Percentiles rank a stretch among this genome's conserved stretches.
Evolutionary conservation across 352 stramenopile genomes (phyloP).

Genomic region (Globisporangium cylindrosporum): DNA sequence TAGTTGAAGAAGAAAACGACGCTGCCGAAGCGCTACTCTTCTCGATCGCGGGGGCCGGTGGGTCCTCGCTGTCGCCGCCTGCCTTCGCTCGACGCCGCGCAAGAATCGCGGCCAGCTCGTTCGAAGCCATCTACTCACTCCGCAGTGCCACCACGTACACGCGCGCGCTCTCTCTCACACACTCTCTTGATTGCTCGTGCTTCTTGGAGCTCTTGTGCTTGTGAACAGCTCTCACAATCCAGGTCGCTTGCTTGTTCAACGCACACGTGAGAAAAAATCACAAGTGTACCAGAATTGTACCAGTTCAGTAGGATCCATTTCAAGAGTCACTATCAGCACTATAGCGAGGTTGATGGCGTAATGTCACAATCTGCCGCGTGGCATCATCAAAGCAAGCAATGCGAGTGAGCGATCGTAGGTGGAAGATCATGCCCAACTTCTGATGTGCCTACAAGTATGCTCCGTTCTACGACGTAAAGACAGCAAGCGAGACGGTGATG

Average conservation of each 20-base stretch:
- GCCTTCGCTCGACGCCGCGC: conserved; percentile 72
- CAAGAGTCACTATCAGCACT: not conserved
- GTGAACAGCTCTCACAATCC: no score
- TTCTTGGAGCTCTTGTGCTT: not conserved
- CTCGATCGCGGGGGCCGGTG: conserved; percentile 29
- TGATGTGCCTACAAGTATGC: no score
- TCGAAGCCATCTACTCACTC: conserved; percentile 53
- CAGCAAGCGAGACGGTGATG: no score
- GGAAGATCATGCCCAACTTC: no score
- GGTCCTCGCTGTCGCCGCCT: conserved; percentile 34
- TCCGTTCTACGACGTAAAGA: no score
- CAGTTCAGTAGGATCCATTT: not conserved
- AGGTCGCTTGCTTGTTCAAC: conserved; percentile 1
- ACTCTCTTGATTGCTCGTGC: not conserved
- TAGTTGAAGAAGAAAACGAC: conserved; percentile 21
- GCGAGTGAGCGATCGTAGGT: not conserved
- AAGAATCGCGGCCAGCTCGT: conserved; percentile 81
- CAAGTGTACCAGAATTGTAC: not conserved
- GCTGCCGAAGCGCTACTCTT: conserved; percentile 17
- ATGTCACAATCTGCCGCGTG: conserved; percentile 1
- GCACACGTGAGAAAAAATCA: conserved; percentile 3
- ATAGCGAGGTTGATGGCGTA: not conserved
- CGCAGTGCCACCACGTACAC: not conserved
- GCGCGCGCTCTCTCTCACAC: not conserved
- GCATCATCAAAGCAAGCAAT: not conserved